These are phyloP conservation scores for Meyerozyma athensensis DNA, from an alignment of 1,139 yeast species.

Conservation along the genomic window DNA sequence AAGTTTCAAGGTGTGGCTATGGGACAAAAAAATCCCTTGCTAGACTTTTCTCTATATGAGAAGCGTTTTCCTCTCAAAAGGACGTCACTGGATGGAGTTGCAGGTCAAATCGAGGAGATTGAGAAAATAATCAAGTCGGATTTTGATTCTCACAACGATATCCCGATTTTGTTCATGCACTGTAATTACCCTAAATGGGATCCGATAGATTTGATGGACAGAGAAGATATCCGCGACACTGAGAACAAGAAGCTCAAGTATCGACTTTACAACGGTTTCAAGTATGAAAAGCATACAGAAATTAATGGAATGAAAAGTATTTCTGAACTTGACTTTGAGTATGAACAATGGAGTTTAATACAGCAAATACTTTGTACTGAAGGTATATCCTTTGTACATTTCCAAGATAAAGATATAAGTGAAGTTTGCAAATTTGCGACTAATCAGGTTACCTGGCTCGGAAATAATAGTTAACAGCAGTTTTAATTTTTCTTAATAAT, in stretches of 20 bases:
- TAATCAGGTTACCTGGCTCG: slow-evolving; percentile 28
- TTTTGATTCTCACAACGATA: slow-evolving; percentile 3
- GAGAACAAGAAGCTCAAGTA: slow-evolving; percentile 23
- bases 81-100: background rate
- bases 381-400: slow-evolving; percentile 24
- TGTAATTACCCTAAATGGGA: slow-evolving; percentile 4
- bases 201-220: slow-evolving; percentile 7
- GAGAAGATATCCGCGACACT: slow-evolving; percentile 26
- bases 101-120: background rate
- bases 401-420: slow-evolving; percentile 17
- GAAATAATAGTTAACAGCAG: too few species aligned
- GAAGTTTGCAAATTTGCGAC: slow-evolving; percentile 24
- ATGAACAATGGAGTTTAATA: slow-evolving; percentile 31
- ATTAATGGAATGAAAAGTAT: slow-evolving; percentile 5
- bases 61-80: background rate
- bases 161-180: slow-evolving; percentile 3
- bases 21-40: slow-evolving; percentile 2
- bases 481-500: too few species aligned
- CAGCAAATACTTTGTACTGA: slow-evolving; percentile 24
- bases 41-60: background rate
- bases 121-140: background rate
- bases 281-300: slow-evolving; percentile 11
- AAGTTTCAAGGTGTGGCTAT: slow-evolving; percentile 3
- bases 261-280: slow-evolving; percentile 27
- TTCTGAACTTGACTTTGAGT: slow-evolving; percentile 27